Base-by-base conservation (phyloP, 768 basidiomycete species). In the Cyathus striatus region DNA sequence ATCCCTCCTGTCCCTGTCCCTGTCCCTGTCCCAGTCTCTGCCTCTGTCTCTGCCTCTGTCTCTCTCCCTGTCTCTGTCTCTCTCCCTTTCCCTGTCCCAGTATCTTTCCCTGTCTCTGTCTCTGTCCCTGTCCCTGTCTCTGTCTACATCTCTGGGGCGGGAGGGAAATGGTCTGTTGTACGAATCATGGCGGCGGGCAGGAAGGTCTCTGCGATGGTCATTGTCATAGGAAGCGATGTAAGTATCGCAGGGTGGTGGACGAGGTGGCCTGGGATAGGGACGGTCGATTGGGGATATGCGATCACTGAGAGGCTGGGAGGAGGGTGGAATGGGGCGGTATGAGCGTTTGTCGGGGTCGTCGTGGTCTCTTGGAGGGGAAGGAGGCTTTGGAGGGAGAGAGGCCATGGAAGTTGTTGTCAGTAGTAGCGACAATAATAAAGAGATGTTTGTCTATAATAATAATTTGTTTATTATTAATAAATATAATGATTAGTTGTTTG, bases 371-470 rank as follows among this genome's bases (percentile, higher is more conserved):
- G 55, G 49, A 20, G 61, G 57, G 40, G 59, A 56, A 42, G 59
- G 59, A 43, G 70, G 70, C 47, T 63, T 65, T 40, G 66, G 62
- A 49, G 70, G 70, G 49, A 72, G 64, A 44, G 53, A 63, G 13
- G 65, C 61, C 68, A 69, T 69, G 51, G 26, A 43, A 21, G 25
- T 42, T 26, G 37, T 26, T 13, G 26, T 16, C 18, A 48, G 42
- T 23, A 34, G 42, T n/a, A 30, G n/a, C 27, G n/a, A 30, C 27
- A 30, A 30, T 30, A 30, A 30, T 30, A 9, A 9, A n/a, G 27
- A 30, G 38, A 18, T 26, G 34, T 4, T 3, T 17, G 21, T 21
- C n/a, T n/a, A n/a, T n/a, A n/a, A n/a, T n/a, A n/a, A n/a, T n/a
- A n/a, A n/a, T n/a, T n/a, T n/a, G n/a, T n/a, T n/a, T n/a, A n/a